Base-by-base conservation (phyloP, 345 rosid genomes). In the Ceriops decandra region DNA sequence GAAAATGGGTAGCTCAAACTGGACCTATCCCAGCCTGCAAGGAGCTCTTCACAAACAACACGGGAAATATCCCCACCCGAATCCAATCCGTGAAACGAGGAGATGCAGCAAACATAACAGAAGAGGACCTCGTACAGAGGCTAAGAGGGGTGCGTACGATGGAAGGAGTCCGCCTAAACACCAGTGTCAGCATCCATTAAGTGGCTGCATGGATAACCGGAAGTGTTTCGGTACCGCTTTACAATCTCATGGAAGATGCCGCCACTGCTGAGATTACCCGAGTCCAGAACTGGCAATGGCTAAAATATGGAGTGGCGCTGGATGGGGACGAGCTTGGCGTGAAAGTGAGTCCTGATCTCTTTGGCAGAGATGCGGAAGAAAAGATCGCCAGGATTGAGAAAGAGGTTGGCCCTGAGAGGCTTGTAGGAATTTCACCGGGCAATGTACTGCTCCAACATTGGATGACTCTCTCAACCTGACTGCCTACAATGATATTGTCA, bases 1-100 rank as follows among this genome's bases (percentile, higher is more conserved):
- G 99, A 49, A 91, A 96, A 26, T 91, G 96, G 99, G 99, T 98
- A 6, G 98, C 99, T 32, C 98, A 91, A 71, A 98, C 98, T 2
- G 97, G 99, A 46, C 87, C 90, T 5, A 88, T 91, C 81, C 87
- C 88, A 46, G 81, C 73, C 20, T 91, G 93, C 75, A 73, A 81
- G 80, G 93, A 95, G 36, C 81, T 82, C 60, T 90, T 95, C 86
- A 81, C 76, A 59, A 78, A 74, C 64, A 82, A 78, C 78, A 91
- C 91, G 95, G 96, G 92, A 0, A 82, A 77, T 11, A 52, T 72
- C 5, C 83, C 89, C 16, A 77, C 90, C 83, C 98, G 90, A 59
- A 91, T 91, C 68, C 81, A 80, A 22, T 52, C 92, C 11, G 49
- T 63, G 66, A 91, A 87, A 63, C 78, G 87, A 2, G 95, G 87